These are phyloP conservation scores for Amoebophrya sp. DNA, from an alignment of 169 alveolate genomes.

Conservation along the genomic window DNA sequence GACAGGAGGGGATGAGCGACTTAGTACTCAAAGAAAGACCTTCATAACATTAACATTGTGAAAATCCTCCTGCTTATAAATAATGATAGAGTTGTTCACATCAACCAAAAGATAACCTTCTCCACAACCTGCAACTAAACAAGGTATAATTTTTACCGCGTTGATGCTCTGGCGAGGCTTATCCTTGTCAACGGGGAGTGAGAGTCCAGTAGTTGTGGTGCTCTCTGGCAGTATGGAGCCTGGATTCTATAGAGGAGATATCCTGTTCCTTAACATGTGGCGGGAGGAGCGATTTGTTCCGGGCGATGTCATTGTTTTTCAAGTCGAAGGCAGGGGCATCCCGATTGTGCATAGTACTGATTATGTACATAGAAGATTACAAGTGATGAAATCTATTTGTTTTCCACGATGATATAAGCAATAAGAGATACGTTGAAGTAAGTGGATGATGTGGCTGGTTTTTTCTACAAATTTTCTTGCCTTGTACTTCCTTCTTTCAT, in stretches of 20 bases:
- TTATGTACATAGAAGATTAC: too few species aligned
- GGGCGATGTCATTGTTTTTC: conserved; percentile 53
- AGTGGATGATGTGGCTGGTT: too few species aligned
- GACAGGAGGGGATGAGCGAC: background rate
- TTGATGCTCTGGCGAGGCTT: conserved; percentile 85
- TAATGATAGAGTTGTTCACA: background rate
- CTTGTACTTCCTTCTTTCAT: too few species aligned
- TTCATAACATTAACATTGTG: background rate
- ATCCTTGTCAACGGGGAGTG: conserved; percentile 71
- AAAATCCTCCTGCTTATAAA: background rate
- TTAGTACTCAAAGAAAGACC: background rate
- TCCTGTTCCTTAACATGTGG: conserved; percentile 61
- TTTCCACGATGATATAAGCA: too few species aligned
- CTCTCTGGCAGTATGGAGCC: conserved; percentile 90
- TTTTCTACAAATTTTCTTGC: too few species aligned
- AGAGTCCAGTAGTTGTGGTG: conserved; percentile 89
- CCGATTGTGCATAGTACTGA: conserved; percentile 90
- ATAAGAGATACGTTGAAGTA: too few species aligned
- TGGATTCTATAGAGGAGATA: conserved; percentile 87
- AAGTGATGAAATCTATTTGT: too few species aligned
- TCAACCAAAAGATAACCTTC: background rate
- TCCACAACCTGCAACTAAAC: background rate
- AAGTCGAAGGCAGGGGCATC: conserved; percentile 75
- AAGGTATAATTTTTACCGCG: conserved; percentile 61
- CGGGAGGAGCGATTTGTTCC: conserved; percentile 3